Base-by-base conservation (phyloP, 2,329 filamentous ascomycete genomes). In the Fusarium tjaetaba region DNA sequence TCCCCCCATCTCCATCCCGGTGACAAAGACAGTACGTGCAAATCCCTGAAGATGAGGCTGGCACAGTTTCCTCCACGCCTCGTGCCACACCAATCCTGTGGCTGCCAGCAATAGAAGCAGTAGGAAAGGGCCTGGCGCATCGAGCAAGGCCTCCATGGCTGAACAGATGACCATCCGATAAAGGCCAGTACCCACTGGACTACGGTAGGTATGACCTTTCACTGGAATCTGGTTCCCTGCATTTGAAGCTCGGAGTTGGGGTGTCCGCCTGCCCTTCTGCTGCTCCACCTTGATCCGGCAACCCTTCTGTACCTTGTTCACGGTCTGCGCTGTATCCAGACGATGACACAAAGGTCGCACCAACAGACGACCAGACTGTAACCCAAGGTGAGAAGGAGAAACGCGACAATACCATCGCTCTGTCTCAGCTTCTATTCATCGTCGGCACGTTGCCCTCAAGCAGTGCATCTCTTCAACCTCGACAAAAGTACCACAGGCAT, bases 381-480 rank as follows among this genome's bases (percentile, higher is more conserved):
- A 82, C 81, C 10, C 78, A 79, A 57, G 71, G 67, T 52, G 83
- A 80, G 74, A 85, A 85, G 73, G 90, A 88, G 78, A 89, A 83
- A 73, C 81, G 92, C 36, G 94, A 92, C 76, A 89, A 91, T 11
- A 91, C 94, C 2, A 88, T 95, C 52, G 91, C 90, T 2, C 86
- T 99, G 4, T 97, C 96, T 0, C 96, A 98, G 78, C 88, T 99
- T 4, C 87, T 99, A n/a, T n/a, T n/a, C n/a, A n/a, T n/a, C n/a
- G n/a, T n/a, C n/a, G n/a, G n/a, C n/a, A n/a, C n/a, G n/a, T 98
- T 52, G 96, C 96, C 20, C 96, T 99, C 80, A 99, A 99, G 84
- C 96, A 99, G 80, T 18, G n/a, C 6, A 7, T 18, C 42, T 16
- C 16, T 24, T 24, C n/a, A 43, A 18, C 4, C n/a, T 8, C 4